Evolutionary conservation across 1,284 basidiomycete genomes (phyloP), one percentile per base, ranked within the genome.

Genomic region (Sanguinoderma infundibulare): DNA sequence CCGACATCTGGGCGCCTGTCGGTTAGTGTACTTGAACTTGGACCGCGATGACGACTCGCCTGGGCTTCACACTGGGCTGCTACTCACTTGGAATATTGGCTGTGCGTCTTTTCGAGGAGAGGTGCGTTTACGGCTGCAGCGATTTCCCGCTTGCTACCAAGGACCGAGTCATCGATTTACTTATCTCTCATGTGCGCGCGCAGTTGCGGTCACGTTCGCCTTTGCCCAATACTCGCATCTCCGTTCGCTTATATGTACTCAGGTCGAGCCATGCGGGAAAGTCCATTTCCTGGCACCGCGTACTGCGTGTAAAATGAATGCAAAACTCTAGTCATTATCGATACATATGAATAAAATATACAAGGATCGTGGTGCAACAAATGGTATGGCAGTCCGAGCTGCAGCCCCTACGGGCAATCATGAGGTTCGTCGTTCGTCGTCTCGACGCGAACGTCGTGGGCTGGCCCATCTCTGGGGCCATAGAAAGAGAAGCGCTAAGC

Each of bases 1-100:
- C 73, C 40, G 74, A 74, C 73, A 76, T 76, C 30, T 51, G 49
- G 49, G 49, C 49, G 49, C 9, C n/a, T n/a, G 28, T 50, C 32
- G 28, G 32, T 30, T 20, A 9, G 3, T 7, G 24, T 14, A 24
- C 39, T 44, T 44, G 12, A 3, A 44, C 24, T 28, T 46, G 14
- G 42, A 46, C 42, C 42, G 28, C 42, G 14, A 46, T 46, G 42
- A 46, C 24, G 40, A 42, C 5, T 42, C 20, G 24, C 22, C 22
- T 10, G 7, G 5, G 10, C 40, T 42, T 22, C 8, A 42, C 9
- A 42, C 42, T 28, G 5, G 28, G 14, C 42, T 46, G 42, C 42
- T 46, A 26, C 42, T 46, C 42, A 26, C 24, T 28, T 15, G 15
- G 24, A 46, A 46, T 46, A n/a, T n/a, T n/a, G 40, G 12, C 42